Base-by-base conservation (phyloP, 1,139 yeast species). In the Kodamaea fungicola region DNA sequence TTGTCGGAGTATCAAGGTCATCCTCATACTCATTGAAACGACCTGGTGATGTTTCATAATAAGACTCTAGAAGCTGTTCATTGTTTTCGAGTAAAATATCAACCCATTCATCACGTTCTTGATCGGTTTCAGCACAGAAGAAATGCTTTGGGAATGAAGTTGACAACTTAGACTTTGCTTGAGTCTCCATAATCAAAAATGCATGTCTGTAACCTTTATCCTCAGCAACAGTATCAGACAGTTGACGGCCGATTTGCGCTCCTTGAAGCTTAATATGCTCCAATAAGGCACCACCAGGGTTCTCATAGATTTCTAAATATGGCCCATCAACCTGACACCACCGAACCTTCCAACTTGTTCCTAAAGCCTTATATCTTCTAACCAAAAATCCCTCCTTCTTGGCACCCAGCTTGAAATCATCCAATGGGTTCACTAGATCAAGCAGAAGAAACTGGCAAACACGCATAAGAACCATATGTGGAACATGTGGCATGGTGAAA, bases 71-170 rank as follows among this genome's bases (percentile, higher is more conserved):
- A 12, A 27, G 12, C 3, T 27, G 29, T 12, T 45, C 53, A 31
- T 47, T 62, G 43, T 67, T 67, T 42, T 76, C 81, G 30, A 80
- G 67, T 45, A 84, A 61, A 1, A 77, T 71, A 13, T 76, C 69
- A 22, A 83, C 76, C 96, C 96, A 86, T 4, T 71, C 71, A 48
- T 86, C 95, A 38, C 96, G 75, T 50, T 88, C 96, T 25, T 67
- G 71, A 37, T 84, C 87, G 1, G 84, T 78, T 56, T 89, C 96
- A 2, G 95, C 88, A 60, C 95, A 88, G 43, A 89, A 73, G 36
- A 81, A 76, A 56, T 85, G 89, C 42, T 79, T 80, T 2, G 78
- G 74, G 27, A 55, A 58, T 2, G 78, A 66, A 13, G 73, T 64
- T 1, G 82, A 71, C n/a, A 76, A 61, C 34, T 77, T 74, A 22